These are phyloP conservation scores for Phytophthora megakarya DNA, from an alignment of 352 stramenopile genomes.

Conservation along the genomic window DNA sequence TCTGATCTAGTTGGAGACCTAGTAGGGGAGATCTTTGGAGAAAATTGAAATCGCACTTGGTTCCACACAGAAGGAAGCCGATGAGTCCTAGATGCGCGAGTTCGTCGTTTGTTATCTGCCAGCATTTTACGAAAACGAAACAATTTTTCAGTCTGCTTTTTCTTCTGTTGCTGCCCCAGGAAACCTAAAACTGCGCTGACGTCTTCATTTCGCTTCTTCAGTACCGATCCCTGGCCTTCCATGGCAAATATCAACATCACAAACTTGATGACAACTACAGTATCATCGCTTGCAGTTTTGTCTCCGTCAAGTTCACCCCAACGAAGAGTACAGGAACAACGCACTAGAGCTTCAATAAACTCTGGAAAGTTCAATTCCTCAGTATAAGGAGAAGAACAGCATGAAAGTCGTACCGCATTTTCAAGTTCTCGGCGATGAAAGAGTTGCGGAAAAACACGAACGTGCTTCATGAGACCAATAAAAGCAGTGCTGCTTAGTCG, in stretches of 20 bases:
- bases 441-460: constrained; percentile 59
- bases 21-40: constrained; percentile 6
- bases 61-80: constrained; percentile 27
- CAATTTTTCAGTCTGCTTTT: constrained; percentile 46
- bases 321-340: constrained; percentile 51
- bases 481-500: constrained; percentile 43
- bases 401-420: constrained; percentile 43
- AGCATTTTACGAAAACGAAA: constrained; percentile 53
- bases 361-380: constrained; percentile 56
- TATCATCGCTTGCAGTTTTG: constrained; percentile 9
- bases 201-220: constrained; percentile 63
- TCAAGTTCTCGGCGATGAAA: constrained; percentile 64
- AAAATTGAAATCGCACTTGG: constrained; percentile 33
- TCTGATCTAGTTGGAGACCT: constrained; percentile 22
- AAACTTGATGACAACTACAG: constrained; percentile 60
- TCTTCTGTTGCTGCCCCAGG: constrained; percentile 47
- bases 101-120: constrained; percentile 31
- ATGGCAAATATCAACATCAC: constrained; percentile 82
- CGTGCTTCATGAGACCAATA: constrained; percentile 56
- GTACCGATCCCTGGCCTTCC: constrained; percentile 65
- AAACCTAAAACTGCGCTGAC: constrained; percentile 57
- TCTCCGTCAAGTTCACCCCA: constrained; percentile 40
- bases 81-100: neutral
- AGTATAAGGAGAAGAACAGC: constrained; percentile 27
- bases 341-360: constrained; percentile 64